phyloP scores from a whole-genome alignment of 495 filamentous ascomycete species.

The Talaromyces borbonicus region DNA sequence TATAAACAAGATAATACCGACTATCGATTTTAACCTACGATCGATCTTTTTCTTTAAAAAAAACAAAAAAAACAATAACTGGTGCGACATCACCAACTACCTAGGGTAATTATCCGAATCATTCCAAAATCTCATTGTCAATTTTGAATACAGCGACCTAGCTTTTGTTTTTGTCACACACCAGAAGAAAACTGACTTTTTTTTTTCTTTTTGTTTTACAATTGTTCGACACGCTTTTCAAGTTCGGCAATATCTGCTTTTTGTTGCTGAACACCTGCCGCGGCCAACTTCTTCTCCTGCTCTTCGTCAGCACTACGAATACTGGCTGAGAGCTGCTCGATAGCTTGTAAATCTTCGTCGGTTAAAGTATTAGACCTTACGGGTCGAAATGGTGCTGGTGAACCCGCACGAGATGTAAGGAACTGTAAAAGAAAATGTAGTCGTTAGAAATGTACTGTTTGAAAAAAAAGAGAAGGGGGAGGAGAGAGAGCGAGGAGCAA shows the following conservation, averaged over 20 bases:
- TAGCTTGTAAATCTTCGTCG: constrained; percentile 34
- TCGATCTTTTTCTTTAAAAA: too few species aligned
- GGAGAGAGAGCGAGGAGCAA: constrained; percentile 10
- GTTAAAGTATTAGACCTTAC: constrained; percentile 37
- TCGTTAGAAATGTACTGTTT: constrained; percentile 12
- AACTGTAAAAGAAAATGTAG: constrained; percentile 26
- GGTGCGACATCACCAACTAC: too few species aligned
- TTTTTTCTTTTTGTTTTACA: constrained; percentile 1
- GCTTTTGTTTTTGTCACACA: too few species aligned
- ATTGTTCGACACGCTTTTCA: constrained; percentile 7
- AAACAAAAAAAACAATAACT: too few species aligned
- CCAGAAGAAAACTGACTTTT: too few species aligned
- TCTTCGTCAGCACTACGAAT: background rate
- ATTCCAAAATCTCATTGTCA: too few species aligned
- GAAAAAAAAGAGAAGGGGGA: constrained; percentile 10
- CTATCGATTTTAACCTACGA: too few species aligned
- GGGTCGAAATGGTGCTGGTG: constrained; percentile 39
- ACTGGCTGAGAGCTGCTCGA: constrained; percentile 25
- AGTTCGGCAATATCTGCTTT: constrained; percentile 11
- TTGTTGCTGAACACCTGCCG: constrained; percentile 8
- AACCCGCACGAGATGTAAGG: constrained; percentile 35
- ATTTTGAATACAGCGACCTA: too few species aligned
- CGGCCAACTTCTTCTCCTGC: background rate
- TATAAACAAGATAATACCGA: too few species aligned
- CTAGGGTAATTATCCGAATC: too few species aligned